These are phyloP conservation scores for Helotiales sp. DNA, from an alignment of 2,329 filamentous ascomycete genomes.

Conservation along the genomic window DNA sequence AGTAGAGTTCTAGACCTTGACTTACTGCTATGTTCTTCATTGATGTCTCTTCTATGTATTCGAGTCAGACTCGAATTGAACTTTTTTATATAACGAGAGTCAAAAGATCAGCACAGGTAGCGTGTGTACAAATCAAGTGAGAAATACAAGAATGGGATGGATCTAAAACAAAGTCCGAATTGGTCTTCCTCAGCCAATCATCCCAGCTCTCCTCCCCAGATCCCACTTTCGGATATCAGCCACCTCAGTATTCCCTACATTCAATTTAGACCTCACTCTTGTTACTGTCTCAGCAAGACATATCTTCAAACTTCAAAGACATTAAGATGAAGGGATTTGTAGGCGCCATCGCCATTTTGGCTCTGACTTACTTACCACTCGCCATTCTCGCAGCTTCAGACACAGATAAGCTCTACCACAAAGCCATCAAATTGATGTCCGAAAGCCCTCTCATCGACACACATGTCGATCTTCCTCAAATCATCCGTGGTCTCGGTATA, in stretches of 20 bases:
- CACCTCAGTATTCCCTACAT: neutral
- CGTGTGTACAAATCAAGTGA: too few relatives aligned
- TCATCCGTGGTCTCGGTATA: constrained; percentile 12
- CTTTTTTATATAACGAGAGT: too few relatives aligned
- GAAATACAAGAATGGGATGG: neutral
- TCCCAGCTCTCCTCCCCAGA: neutral
- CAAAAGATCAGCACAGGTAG: too few relatives aligned
- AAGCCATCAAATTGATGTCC: constrained; percentile 11
- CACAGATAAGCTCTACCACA: constrained; percentile 1
- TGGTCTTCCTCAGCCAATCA: neutral
- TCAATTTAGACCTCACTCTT: neutral
- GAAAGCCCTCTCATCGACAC: constrained; percentile 12
- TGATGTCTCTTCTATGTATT: too few relatives aligned
- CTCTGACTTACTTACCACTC: neutral
- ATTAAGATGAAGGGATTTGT: neutral
- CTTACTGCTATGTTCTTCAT: too few relatives aligned
- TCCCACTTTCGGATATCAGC: neutral
- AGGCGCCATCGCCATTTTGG: neutral
- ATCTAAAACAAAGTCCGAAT: neutral
- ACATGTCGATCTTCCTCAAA: constrained; percentile 12
- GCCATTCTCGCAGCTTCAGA: neutral
- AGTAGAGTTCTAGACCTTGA: too few relatives aligned
- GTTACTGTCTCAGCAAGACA: neutral
- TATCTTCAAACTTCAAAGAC: neutral
- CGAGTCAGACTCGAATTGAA: too few relatives aligned